Base-by-base conservation (phyloP, 805 yeast genomes). In the Hanseniaspora jakobsenii region DNA sequence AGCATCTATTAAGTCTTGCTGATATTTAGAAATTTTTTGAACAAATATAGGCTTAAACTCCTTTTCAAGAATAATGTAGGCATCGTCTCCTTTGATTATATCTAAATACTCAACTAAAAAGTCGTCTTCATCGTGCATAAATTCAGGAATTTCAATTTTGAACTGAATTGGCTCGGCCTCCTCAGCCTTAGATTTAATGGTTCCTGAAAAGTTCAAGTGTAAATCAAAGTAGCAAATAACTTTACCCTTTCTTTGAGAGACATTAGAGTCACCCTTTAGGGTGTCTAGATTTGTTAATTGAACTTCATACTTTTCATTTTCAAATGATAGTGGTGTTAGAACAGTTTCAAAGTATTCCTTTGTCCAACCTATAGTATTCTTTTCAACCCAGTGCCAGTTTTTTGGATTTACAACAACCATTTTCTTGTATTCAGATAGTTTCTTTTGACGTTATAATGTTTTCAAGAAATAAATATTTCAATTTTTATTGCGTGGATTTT, bases 231-330 rank as follows among this genome's bases (percentile, higher is more conserved):
- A 77, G 55, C 89, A 81, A 53, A 75, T 72, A 21, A 78, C 83
- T 60, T 77, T 79, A 7, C 89, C 89, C 61, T 82, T 82, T 65
- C 93, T 72, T 60, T 82, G 89, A 18, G 84, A 77, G 12, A 82
- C 87, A 54, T 81, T 82, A 53, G 91, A 80, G 58, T 82, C 91
- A 18, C 93, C 93, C 6, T 66, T 60, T 3, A 78, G 63, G 2
- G 65, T 58, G n/a, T 61, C 63, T 10, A 75, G 58, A 2, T 66
- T 54, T 16, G 61, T 61, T 35, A 77, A 53, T 7, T 59, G 50
- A 24, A 63, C 58, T 8, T 32, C 22, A 26, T 49, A 52, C 6
- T 49, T 41, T 22, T 55, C 50, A 35, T 53, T 51, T 3, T 53
- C 53, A 7, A 43, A 43, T 10, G 18, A 26, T 8, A 42, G 16